A percentile compares a stretch with the other conserved stretches of the same genome.
Conservation (phyloP, 2,329 filamentous ascomycete genomes). For the Colletotrichum gigasporum region DNA sequence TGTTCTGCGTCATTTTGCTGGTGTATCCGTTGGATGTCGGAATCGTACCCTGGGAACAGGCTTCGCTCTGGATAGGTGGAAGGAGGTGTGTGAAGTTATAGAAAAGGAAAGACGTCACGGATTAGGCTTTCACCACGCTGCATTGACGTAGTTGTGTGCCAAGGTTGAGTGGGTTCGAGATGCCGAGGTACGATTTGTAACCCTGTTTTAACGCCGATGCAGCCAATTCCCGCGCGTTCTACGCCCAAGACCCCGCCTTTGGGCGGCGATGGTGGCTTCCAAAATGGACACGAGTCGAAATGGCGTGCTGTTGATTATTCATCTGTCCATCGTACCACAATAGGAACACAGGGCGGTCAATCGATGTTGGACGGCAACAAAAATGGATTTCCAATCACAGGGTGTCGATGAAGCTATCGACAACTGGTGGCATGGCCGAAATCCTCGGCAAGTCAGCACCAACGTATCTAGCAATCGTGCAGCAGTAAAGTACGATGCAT, state of each 20-base stretch:
- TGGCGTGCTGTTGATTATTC: slow-evolving; percentile 13
- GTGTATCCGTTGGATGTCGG: no score
- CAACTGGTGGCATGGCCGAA: no score
- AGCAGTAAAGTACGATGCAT: no score
- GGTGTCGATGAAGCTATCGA: no score
- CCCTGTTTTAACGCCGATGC: background rate
- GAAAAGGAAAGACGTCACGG: background rate
- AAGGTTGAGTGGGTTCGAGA: background rate
- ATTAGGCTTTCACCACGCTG: background rate
- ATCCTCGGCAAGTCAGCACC: no score
- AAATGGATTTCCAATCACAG: no score
- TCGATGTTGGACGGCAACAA: no score
- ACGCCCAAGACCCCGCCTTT: slow-evolving; percentile 2
- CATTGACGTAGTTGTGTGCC: background rate
- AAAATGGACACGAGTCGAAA: background rate
- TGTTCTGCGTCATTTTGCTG: slow-evolving; percentile 69
- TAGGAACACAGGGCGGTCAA: background rate
- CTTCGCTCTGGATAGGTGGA: no score
- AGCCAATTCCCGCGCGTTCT: background rate
- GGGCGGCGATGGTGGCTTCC: background rate
- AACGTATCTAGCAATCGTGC: no score
- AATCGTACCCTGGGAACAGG: no score
- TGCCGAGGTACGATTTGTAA: background rate
- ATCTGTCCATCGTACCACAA: background rate
- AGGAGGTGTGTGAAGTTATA: background rate